Conservation (phyloP, 768 basidiomycete species). For the Russula virescens region DNA sequence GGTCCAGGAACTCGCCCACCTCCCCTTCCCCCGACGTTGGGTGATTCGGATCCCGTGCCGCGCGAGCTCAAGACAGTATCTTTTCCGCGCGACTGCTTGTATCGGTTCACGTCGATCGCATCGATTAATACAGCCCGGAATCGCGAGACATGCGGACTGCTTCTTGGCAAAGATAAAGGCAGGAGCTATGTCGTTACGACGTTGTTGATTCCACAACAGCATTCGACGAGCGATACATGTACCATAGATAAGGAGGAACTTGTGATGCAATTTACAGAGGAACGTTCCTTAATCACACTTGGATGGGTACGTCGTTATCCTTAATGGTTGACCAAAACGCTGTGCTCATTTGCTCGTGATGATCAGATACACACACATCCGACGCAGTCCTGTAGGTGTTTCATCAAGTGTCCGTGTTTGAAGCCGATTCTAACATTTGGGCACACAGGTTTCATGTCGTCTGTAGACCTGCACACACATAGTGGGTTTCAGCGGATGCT, state of each 20-base stretch:
- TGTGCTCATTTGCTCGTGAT: background rate
- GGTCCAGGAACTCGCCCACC: too few relatives aligned
- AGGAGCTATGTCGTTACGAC: constrained; percentile 67
- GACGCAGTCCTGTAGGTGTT: constrained; percentile 68
- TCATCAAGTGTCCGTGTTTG: background rate
- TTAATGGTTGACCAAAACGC: background rate
- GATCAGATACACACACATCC: constrained; percentile 87
- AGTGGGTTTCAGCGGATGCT: constrained; percentile 85
- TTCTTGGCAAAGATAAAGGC: constrained; percentile 64
- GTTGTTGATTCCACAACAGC: constrained; percentile 82
- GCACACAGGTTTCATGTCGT: constrained; percentile 79
- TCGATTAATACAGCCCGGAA: constrained; percentile 71
- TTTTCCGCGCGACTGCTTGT: constrained; percentile 68
- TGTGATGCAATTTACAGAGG: constrained; percentile 79
- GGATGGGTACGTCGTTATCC: constrained; percentile 67
- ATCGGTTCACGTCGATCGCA: constrained; percentile 72
- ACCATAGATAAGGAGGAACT: constrained; percentile 88
- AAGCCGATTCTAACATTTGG: constrained; percentile 7
- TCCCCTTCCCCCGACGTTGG: background rate
- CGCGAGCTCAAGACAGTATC: constrained; percentile 55
- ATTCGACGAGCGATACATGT: constrained; percentile 86
- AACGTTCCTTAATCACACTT: constrained; percentile 73
- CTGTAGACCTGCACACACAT: constrained; percentile 91
- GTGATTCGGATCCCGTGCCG: constrained; percentile 30
- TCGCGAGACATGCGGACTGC: constrained; percentile 80